phyloP scores from a whole-genome alignment of 2,329 filamentous ascomycete genomes.

The Penicillium hordei region DNA sequence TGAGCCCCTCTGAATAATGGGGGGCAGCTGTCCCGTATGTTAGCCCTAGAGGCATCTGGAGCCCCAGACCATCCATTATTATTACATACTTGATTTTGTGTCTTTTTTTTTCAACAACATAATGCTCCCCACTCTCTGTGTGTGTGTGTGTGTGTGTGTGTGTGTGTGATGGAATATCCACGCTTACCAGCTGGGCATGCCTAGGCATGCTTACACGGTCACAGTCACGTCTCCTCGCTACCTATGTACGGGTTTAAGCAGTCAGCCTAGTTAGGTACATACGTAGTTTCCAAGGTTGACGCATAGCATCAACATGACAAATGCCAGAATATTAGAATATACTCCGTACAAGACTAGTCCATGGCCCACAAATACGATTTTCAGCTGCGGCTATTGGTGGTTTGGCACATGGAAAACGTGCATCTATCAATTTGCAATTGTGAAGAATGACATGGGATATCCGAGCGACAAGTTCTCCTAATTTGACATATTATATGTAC shows the following conservation, averaged over 20 bases:
- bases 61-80: not conserved
- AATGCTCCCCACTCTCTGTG: not conserved
- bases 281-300: not conserved
- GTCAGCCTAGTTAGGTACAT: not conserved
- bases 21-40: not conserved
- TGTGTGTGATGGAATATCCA: conserved; percentile 7
- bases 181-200: not conserved
- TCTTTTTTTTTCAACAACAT: not conserved
- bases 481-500: not conserved
- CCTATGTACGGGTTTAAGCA: not conserved
- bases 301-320: not conserved
- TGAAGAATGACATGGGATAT: conserved; percentile 1
- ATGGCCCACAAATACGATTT: not conserved
- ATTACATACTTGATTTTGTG: not conserved
- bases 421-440: conserved; percentile 2
- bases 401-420: conserved; percentile 2
- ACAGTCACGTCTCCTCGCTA: conserved; percentile 17
- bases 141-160: conserved; percentile 1
- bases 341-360: not conserved
- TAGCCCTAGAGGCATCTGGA: not conserved
- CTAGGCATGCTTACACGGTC: conserved; percentile 1
- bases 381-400: not conserved
- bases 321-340: not conserved
- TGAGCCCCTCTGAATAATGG: not conserved
- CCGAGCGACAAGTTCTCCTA: not conserved